phyloP scores from a whole-genome alignment of 805 yeast species.

The Ogataea methanolica region DNA sequence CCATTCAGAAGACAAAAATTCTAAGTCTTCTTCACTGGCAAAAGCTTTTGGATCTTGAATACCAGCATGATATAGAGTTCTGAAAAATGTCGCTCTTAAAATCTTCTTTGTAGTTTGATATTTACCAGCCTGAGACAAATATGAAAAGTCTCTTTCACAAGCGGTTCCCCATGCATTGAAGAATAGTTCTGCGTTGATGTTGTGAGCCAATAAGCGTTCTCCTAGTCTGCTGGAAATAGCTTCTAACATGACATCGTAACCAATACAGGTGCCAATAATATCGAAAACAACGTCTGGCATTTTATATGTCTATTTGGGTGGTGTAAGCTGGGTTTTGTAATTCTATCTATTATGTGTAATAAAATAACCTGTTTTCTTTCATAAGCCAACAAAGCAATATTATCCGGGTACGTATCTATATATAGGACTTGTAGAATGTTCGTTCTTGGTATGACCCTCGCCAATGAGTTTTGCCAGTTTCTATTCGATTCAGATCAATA shows the following conservation, averaged over 20 bases:
- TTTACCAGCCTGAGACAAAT: conserved; percentile 22
- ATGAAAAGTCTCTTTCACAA: conserved; percentile 76
- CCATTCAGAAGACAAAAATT: conserved; percentile 22
- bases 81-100: conserved; percentile 24
- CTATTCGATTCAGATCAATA: too few species aligned
- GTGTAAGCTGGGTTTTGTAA: not conserved
- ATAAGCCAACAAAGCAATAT: too few species aligned
- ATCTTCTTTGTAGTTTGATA: conserved; percentile 24
- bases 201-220: conserved; percentile 8
- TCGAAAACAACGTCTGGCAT: conserved; percentile 28
- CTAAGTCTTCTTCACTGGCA: conserved; percentile 26
- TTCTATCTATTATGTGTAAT: too few species aligned
- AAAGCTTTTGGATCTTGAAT: conserved; percentile 23
- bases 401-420: too few species aligned
- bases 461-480: too few species aligned
- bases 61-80: conserved; percentile 26
- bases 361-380: too few species aligned
- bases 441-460: too few species aligned
- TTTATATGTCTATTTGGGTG: not conserved
- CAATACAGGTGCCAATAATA: conserved; percentile 25
- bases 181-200: conserved; percentile 13
- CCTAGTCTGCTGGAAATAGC: conserved; percentile 21
- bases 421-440: too few species aligned
- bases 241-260: conserved; percentile 20
- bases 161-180: conserved; percentile 38